Base-by-base conservation (phyloP, 2,329 filamentous ascomycete genomes). In the Alternaria sp. region DNA sequence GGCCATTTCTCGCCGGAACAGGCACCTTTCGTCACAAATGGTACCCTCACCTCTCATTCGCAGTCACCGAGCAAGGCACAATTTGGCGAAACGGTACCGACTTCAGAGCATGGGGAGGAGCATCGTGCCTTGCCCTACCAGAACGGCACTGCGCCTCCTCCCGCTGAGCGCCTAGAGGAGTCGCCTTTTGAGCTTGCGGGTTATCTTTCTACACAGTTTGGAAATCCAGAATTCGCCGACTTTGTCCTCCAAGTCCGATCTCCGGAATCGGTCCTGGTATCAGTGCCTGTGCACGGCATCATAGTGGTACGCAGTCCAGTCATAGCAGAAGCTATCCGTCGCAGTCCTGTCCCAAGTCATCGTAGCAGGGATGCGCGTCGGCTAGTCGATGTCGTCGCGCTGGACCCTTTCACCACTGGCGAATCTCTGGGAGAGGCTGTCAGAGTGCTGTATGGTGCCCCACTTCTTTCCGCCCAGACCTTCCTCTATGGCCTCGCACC, bases 371-470 rank as follows among this genome's bases (percentile, higher is more conserved):
- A 75, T 48, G 64, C 67, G 25, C 71, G 70, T 16, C 65, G 67
- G 6, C 53, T 75, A 16, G 55, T 73, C 8, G 73, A 75, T 46
- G 62, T 79, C 11, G 56, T 69, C n/a, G 70, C 65, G 8, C 46
- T 62, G 4, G 72, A 78, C 57, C 67, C 66, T 5, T 74, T 76
- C 32, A 63, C 75, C 27, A 71, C 72, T 8, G 57, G 64, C 7
- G 72, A 74, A 45, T 73, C 75, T 4, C 57, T 79, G 3, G 71
- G 72, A 38, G 78, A 79, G 51, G 76, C 76, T 18, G 28, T 79
- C 58, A 78, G 75, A 55, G 67, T 77, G 3, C 62, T 80, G n/a
- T 80, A 80, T 54, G 76, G 75, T 7, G 71, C 70, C 16, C 76
- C 75, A 11, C 64, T 79, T 27, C 64, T 77, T 18, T 62, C 71